phyloP scores from a whole-genome alignment of 768 basidiomycete genomes.

The Erythrobasidium yunnanense region DNA sequence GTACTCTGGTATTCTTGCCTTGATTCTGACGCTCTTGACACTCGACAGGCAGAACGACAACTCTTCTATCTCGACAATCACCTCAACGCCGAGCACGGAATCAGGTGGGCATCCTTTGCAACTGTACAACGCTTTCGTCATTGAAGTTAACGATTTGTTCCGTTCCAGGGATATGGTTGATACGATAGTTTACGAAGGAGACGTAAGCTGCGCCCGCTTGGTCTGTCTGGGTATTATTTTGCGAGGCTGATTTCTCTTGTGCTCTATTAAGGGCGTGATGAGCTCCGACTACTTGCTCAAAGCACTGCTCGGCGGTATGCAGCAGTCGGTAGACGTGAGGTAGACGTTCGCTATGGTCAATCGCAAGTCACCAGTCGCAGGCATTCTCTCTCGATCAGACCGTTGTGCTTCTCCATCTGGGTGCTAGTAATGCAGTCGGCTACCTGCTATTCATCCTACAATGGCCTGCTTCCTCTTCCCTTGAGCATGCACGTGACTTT shows the following conservation, averaged over 20 bases:
- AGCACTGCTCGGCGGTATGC: constrained; percentile 27
- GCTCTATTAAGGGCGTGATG: constrained; percentile 2
- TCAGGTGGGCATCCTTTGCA: too few species aligned
- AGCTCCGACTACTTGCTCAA: constrained; percentile 27
- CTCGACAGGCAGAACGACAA: constrained; percentile 13
- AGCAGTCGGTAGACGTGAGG: neutral
- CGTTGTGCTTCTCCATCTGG: too few species aligned
- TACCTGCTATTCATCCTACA: too few species aligned
- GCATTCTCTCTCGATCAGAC: too few species aligned
- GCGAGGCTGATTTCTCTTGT: too few species aligned
- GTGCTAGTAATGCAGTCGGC: too few species aligned
- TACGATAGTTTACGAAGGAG: constrained; percentile 22
- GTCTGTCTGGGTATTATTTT: neutral
- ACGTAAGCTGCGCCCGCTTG: neutral
- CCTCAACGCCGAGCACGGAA: neutral
- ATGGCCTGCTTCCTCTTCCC: too few species aligned
- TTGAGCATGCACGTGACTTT: too few species aligned
- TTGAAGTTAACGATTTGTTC: too few species aligned
- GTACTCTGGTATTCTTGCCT: neutral
- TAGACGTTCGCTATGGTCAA: too few species aligned
- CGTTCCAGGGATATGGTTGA: constrained; percentile 33
- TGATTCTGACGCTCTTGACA: neutral
- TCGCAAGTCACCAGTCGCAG: too few species aligned
- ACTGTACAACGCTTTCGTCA: too few species aligned
- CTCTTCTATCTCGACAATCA: constrained; percentile 24